These are phyloP conservation scores for Delphinella strobiligena DNA, from an alignment of 2,329 filamentous ascomycete genomes.

Conservation along the genomic window DNA sequence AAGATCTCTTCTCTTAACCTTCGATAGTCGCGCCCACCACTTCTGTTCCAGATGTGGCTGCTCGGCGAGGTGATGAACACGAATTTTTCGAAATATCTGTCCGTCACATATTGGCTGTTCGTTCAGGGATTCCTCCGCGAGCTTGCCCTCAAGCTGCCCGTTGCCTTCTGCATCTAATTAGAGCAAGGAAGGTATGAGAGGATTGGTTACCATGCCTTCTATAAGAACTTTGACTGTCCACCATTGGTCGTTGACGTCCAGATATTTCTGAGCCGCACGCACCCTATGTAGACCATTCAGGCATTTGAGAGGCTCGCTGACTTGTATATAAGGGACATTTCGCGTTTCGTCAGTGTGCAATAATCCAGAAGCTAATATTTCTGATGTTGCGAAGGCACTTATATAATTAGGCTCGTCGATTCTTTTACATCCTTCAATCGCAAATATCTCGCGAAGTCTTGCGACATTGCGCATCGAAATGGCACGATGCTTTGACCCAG, in stretches of 20 bases:
- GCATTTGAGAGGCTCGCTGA: slow-evolving; percentile 4
- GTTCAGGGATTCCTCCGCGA: too few species aligned
- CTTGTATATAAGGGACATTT: too few species aligned
- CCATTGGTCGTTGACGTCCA: slow-evolving; percentile 11
- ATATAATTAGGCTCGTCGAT: slow-evolving; percentile 9
- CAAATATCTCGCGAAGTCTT: slow-evolving; percentile 11
- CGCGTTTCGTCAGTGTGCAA: too few species aligned
- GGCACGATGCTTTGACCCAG: neutral
- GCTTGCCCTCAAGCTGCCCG: too few species aligned
- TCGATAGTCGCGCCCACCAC: slow-evolving; percentile 13
- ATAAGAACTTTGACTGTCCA: slow-evolving; percentile 11
- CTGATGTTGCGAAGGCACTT: slow-evolving; percentile 5
- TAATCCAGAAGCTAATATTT: too few species aligned
- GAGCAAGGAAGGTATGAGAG: too few species aligned
- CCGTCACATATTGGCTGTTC: slow-evolving; percentile 10
- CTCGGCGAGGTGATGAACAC: slow-evolving; percentile 3
- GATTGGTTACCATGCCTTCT: too few species aligned
- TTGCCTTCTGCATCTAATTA: too few species aligned
- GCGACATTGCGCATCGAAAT: slow-evolving; percentile 10
- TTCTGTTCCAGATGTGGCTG: slow-evolving; percentile 7
- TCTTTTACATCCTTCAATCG: slow-evolving; percentile 11
- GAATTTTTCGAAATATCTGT: slow-evolving; percentile 12
- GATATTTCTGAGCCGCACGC: slow-evolving; percentile 9
- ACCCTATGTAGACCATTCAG: slow-evolving; percentile 11
- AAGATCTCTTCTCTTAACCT: slow-evolving; percentile 13